A percentile compares a stretch with the other conserved stretches of the same genome.
Conservation (phyloP, 2,329 filamentous ascomycete species). For the Phialophora tarda region DNA sequence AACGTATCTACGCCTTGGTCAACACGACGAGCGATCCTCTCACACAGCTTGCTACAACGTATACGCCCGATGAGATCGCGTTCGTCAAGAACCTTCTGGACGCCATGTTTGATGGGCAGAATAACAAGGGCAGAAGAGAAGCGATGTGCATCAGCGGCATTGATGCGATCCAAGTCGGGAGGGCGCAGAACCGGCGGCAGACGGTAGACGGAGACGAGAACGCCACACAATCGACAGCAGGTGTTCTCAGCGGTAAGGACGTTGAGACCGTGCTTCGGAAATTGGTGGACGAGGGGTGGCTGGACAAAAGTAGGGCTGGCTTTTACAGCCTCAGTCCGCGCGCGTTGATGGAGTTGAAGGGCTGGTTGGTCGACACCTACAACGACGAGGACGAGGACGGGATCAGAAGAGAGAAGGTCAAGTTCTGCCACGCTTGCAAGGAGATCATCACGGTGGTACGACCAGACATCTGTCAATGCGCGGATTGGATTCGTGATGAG, state of each 20-base stretch:
- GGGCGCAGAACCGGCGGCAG: slow-evolving; percentile 48
- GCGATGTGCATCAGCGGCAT: slow-evolving; percentile 80
- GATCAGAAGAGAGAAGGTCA: slow-evolving; percentile 70
- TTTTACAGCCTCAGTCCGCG: slow-evolving; percentile 80
- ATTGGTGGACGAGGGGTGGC: slow-evolving; percentile 81
- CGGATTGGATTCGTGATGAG: neutral
- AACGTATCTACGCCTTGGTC: slow-evolving; percentile 79
- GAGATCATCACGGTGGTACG: slow-evolving; percentile 79
- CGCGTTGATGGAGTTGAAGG: slow-evolving; percentile 80
- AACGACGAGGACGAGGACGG: slow-evolving; percentile 71
- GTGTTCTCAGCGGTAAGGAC: slow-evolving; percentile 72
- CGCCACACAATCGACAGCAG: slow-evolving; percentile 45
- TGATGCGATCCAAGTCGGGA: slow-evolving; percentile 74
- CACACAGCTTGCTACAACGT: slow-evolving; percentile 84
- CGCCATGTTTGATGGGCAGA: slow-evolving; percentile 80
- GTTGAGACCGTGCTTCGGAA: slow-evolving; percentile 73
- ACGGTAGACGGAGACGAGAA: slow-evolving; percentile 41
- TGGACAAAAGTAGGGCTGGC: slow-evolving; percentile 72
- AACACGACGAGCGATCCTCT: slow-evolving; percentile 85
- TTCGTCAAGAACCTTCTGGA: slow-evolving; percentile 89
- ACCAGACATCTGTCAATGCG: slow-evolving; percentile 12
- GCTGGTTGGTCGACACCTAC: slow-evolving; percentile 86
- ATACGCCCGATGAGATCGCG: slow-evolving; percentile 80
- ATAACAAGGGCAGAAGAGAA: slow-evolving; percentile 81
- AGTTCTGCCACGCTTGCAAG: slow-evolving; percentile 84